phyloP scores from a whole-genome alignment of 352 stramenopile genomes.

The Albugo candida region DNA sequence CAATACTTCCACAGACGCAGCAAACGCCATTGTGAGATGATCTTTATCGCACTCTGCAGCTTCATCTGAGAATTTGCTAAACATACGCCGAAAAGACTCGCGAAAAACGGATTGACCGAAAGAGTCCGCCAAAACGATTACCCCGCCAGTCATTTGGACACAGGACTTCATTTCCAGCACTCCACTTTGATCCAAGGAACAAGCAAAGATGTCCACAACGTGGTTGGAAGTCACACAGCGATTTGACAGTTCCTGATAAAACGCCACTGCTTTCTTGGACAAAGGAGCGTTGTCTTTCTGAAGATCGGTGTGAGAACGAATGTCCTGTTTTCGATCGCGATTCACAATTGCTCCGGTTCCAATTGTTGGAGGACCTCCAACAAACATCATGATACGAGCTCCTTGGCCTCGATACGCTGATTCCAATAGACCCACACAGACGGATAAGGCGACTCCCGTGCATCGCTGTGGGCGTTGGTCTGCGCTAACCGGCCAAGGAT shows the following conservation, averaged over 20 bases:
- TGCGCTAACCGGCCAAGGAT: slow-evolving; percentile 94
- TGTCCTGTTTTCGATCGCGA: slow-evolving; percentile 92
- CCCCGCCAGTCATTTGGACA: slow-evolving; percentile 94
- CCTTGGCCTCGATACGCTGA: slow-evolving; percentile 88
- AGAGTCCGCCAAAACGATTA: slow-evolving; percentile 96
- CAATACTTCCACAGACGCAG: slow-evolving; percentile 90
- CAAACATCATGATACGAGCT: slow-evolving; percentile 97
- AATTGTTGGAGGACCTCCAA: slow-evolving; percentile 90
- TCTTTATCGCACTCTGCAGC: slow-evolving; percentile 88
- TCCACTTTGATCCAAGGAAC: slow-evolving; percentile 92
- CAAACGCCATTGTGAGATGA: slow-evolving; percentile 92
- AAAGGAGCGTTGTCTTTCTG: slow-evolving; percentile 88
- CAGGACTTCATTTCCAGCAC: slow-evolving; percentile 97
- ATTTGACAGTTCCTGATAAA: slow-evolving; percentile 92
- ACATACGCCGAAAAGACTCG: slow-evolving; percentile 95
- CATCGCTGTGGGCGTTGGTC: slow-evolving; percentile 91
- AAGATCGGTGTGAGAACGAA: slow-evolving; percentile 91
- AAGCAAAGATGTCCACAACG: slow-evolving; percentile 98
- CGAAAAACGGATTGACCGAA: slow-evolving; percentile 98
- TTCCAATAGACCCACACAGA: slow-evolving; percentile 93
- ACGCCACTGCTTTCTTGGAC: slow-evolving; percentile 86
- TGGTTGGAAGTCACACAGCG: slow-evolving; percentile 84
- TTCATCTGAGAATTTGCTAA: slow-evolving; percentile 90
- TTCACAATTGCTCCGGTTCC: slow-evolving; percentile 92
- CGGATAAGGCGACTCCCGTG: slow-evolving; percentile 90